These are phyloP conservation scores for Thermothielavioides terrestris DNA, from an alignment of 495 filamentous ascomycete species.

Conservation along the genomic window DNA sequence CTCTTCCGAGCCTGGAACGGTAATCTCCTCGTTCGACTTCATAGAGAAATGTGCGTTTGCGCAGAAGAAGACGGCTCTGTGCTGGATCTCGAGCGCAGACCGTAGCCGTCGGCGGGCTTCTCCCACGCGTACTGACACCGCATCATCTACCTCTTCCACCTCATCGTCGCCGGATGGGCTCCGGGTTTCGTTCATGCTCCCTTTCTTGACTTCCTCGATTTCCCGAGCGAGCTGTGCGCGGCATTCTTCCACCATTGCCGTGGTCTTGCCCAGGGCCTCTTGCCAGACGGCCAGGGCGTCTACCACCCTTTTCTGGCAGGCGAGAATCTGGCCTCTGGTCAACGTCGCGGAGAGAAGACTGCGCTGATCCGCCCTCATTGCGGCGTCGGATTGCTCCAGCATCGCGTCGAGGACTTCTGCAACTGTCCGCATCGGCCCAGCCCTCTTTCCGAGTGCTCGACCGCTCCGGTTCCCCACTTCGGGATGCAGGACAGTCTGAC, in stretches of 20 bases:
- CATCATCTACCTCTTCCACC: slow-evolving; percentile 26
- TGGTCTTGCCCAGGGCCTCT: slow-evolving; percentile 46
- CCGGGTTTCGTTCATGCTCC: slow-evolving; percentile 13
- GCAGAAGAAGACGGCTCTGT: slow-evolving; percentile 74
- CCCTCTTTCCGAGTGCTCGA: slow-evolving; percentile 53
- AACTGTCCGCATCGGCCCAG: slow-evolving; percentile 66
- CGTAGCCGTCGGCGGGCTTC: slow-evolving; percentile 60
- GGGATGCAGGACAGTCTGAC: slow-evolving; percentile 83
- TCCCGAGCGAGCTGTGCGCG: slow-evolving; percentile 51
- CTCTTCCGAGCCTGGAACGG: slow-evolving; percentile 53
- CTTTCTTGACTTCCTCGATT: slow-evolving; percentile 32
- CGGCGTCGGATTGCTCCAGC: slow-evolving; percentile 69
- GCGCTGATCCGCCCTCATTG: slow-evolving; percentile 59
- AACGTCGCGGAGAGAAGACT: slow-evolving; percentile 51
- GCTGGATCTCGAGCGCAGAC: slow-evolving; percentile 66
- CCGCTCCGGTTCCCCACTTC: slow-evolving; percentile 62
- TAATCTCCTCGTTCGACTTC: slow-evolving; percentile 57
- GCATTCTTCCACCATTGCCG: slow-evolving; percentile 52
- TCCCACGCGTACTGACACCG: slow-evolving; percentile 33
- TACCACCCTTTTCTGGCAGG: slow-evolving; percentile 43
- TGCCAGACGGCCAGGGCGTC: slow-evolving; percentile 63
- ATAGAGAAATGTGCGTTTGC: slow-evolving; percentile 78
- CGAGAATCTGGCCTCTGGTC: slow-evolving; percentile 63
- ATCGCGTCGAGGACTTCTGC: slow-evolving; percentile 77
- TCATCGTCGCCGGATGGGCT: slow-evolving; percentile 33